These are phyloP conservation scores for Nicotiana sylvestris DNA, from an alignment of 257 asterid species.

Conservation along the genomic window DNA sequence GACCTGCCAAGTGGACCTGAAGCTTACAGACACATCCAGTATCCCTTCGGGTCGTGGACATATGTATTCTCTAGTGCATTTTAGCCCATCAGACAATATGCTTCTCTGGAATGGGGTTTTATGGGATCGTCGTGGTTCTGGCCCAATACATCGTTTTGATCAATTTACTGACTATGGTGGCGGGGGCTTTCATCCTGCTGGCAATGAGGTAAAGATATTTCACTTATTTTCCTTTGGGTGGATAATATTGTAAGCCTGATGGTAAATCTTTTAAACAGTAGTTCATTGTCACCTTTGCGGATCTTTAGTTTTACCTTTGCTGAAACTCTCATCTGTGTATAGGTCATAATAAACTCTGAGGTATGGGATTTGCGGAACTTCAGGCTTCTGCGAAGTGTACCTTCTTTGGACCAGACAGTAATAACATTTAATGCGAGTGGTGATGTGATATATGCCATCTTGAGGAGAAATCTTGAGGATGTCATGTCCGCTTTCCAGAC, in stretches of 20 bases:
- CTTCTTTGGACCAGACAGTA: slow-evolving; percentile 80
- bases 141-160: slow-evolving; percentile 79
- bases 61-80: slow-evolving; percentile 70
- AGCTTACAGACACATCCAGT: slow-evolving; percentile 57
- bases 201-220: slow-evolving; percentile 70
- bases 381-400: slow-evolving; percentile 78
- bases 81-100: slow-evolving; percentile 75
- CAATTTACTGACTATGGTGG: slow-evolving; percentile 91
- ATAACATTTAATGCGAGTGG: slow-evolving; percentile 88
- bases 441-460: slow-evolving; percentile 83
- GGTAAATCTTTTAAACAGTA: background rate
- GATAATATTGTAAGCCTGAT: background rate
- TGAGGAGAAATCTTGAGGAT: slow-evolving; percentile 92
- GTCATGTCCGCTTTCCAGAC: slow-evolving; percentile 70
- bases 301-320: background rate
- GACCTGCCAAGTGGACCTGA: slow-evolving; percentile 60
- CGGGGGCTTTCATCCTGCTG: slow-evolving; percentile 98
- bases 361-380: slow-evolving; percentile 95
- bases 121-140: slow-evolving; percentile 82
- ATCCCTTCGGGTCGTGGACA: slow-evolving; percentile 64
- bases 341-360: slow-evolving; percentile 96
- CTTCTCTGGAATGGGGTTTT: slow-evolving; percentile 93
- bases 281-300: background rate
- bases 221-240: background rate
- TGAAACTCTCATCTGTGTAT: slow-evolving; percentile 14